A percentile compares a stretch with the other conserved stretches of the same genome.
phyloP scores from a whole-genome alignment of 108 stramenopile genomes.

The Skeletonema costatum region DNA sequence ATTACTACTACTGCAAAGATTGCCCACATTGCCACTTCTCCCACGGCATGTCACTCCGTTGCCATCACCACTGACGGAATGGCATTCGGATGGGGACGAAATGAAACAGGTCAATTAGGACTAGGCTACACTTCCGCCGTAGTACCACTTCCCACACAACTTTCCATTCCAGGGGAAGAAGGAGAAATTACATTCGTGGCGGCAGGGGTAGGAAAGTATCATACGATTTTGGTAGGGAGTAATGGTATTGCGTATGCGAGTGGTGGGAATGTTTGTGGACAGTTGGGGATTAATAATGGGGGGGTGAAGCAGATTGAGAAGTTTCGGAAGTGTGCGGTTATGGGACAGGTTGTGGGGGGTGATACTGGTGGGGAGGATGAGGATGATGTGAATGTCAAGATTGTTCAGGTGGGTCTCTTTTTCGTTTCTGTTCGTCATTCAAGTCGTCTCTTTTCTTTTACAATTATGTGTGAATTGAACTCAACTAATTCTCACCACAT shows the following conservation, averaged over 20 bases:
- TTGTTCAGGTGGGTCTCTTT: slow-evolving; percentile 55
- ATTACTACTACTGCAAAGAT: slow-evolving; percentile 45
- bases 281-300: slow-evolving; percentile 67
- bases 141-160: slow-evolving; percentile 38
- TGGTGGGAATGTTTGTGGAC: slow-evolving; percentile 77
- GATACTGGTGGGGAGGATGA: slow-evolving; percentile 13
- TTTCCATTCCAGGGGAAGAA: slow-evolving; percentile 22
- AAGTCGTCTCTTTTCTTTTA: neutral
- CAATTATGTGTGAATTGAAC: slow-evolving; percentile 10
- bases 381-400: slow-evolving; percentile 25
- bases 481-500: too few species aligned
- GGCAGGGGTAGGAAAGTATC: slow-evolving; percentile 85
- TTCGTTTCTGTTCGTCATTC: too few species aligned
- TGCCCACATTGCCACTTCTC: slow-evolving; percentile 58
- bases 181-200: slow-evolving; percentile 38
- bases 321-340: slow-evolving; percentile 51
- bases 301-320: slow-evolving; percentile 43
- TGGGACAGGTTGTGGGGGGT: slow-evolving; percentile 15
- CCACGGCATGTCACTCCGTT: slow-evolving; percentile 75
- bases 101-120: slow-evolving; percentile 60
- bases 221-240: slow-evolving; percentile 63
- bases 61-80: slow-evolving; percentile 60
- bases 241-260: slow-evolving; percentile 64
- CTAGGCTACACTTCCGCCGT: slow-evolving; percentile 30
- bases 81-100: slow-evolving; percentile 89